Base-by-base conservation (phyloP, 2,329 filamentous ascomycete species). In the Trichoderma lentiforme region DNA sequence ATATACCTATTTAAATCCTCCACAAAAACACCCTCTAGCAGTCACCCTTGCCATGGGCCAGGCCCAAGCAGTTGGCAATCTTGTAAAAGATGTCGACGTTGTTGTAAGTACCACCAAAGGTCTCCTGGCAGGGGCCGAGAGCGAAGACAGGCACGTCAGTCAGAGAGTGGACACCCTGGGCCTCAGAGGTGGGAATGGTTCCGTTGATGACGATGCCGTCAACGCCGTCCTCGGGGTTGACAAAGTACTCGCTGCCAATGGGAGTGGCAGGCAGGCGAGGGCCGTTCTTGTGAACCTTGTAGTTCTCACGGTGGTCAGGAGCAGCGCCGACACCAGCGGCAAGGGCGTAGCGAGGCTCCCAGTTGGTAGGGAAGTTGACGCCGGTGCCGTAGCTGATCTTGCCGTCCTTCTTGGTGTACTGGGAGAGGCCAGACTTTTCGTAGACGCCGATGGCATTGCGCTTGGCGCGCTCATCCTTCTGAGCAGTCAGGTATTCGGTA, bases 301-400 rank as follows among this genome's bases (percentile, higher is more conserved):
- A 97, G 82, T 92, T 88, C 84, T 97, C 93, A 26, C 92, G 87
- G 76, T 86, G 89, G 80, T 97, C 93, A 0, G 93, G 93, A 78
- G 88, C 87, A 36, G 92, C 92, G 63, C 86, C 88, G 39, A 93
- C 81, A 66, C 93, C 93, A 53, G 90, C 87, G 71, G 92, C 93
- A 65, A 97, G 89, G 72, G 92, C 92, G 82, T 95, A 96, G 36
- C 93, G 88, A 15, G 93, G 93, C 79, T 93, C 91, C 93, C 93
- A 96, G 84, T 93, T 94, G 74, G 88, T 85, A 24, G 93, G 93
- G 86, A 96, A 97, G 83, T 92, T 88, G 76, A 89, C 86, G 66
- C 91, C 91, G 26, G 92, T 92, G 76, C 87, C 87, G 84, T 95
- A 95, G 71, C 88, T 88, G 74, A 92, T 86, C 73, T 87, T 87